Base-by-base conservation (phyloP, 1,284 basidiomycete genomes). In the Bondarzewia mesenterica region DNA sequence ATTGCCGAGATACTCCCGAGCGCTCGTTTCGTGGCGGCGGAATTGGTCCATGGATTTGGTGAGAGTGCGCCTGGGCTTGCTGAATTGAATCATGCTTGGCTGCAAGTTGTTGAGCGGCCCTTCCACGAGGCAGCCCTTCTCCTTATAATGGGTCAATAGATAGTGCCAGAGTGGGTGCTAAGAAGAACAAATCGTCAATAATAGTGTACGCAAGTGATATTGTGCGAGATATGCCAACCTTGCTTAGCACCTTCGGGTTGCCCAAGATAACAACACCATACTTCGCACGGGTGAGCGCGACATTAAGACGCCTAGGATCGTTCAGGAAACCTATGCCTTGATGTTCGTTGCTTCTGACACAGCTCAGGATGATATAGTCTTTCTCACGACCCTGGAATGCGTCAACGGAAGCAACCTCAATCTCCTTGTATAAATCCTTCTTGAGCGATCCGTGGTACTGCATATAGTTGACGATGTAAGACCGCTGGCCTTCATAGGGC, bases 341-440 rank as follows among this genome's bases (percentile, higher is more conserved):
- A 63, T 99, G 95, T 64, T 99, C 96, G 66, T 99, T 99, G 69
- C 93, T 96, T 61, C 96, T 76, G n/a, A 99, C 96, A 64, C 96
- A 99, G 63, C 89, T 93, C 46, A 99, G 78, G 59, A 99, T 98
- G 66, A 99, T 98, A 61, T 99, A 98, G 66, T 99, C 96, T 77
- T 99, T 99, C 72, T 99, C 96, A 62, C 96, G 83, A 27, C 96
- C 96, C 65, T 99, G 96, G 80, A 99, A 99, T 2, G 96, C 96
- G 65, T 99, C 96, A 45, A 99, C 96, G 60, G 89, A 93, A 12
- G 96, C 96, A 37, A 99, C 96, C 64, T 99, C 96, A 42, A 99
- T 93, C 60, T 98, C 94, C 73, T 98, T 98, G 76, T 99, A 99
- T 10, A 98, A 69, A 57, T 99, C 96, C 72, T 99, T 99, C 79